These are phyloP conservation scores for Cystobasidium pallidum DNA, from an alignment of 1,284 basidiomycete species.

Conservation along the genomic window DNA sequence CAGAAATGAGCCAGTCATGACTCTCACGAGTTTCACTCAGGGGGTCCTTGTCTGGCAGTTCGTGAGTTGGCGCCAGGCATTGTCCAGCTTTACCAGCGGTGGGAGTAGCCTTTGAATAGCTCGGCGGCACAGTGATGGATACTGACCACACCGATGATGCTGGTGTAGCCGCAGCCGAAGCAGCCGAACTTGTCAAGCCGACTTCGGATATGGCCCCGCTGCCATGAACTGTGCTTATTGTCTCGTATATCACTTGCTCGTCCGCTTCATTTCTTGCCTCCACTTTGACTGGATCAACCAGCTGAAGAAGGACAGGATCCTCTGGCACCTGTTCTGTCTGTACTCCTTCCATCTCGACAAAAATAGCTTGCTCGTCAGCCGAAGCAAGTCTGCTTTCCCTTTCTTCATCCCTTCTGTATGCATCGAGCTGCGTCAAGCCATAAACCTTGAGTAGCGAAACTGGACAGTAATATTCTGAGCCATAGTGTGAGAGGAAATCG, in stretches of 20 bases:
- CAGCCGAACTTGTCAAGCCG: background rate
- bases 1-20: background rate
- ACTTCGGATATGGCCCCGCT: background rate
- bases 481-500: conserved; percentile 92
- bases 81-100: conserved; percentile 48
- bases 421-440: conserved; percentile 93
- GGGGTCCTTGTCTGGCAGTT: too few relatives aligned
- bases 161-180: background rate
- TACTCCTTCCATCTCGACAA: conserved; percentile 63
- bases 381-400: conserved; percentile 58
- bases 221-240: background rate
- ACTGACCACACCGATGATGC: background rate
- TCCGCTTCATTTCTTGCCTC: background rate
- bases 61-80: background rate
- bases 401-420: conserved; percentile 68
- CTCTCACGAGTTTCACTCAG: too few relatives aligned
- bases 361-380: conserved; percentile 56
- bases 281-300: conserved; percentile 23
- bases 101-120: background rate
- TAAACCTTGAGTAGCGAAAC: conserved; percentile 90
- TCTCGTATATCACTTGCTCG: background rate
- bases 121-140: conserved; percentile 13
- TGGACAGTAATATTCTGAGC: conserved; percentile 94
- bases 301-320: conserved; percentile 30
- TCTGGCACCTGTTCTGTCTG: background rate